Base-by-base conservation (phyloP, 2,329 filamentous ascomycete genomes). In the Calonectria pteridis region DNA sequence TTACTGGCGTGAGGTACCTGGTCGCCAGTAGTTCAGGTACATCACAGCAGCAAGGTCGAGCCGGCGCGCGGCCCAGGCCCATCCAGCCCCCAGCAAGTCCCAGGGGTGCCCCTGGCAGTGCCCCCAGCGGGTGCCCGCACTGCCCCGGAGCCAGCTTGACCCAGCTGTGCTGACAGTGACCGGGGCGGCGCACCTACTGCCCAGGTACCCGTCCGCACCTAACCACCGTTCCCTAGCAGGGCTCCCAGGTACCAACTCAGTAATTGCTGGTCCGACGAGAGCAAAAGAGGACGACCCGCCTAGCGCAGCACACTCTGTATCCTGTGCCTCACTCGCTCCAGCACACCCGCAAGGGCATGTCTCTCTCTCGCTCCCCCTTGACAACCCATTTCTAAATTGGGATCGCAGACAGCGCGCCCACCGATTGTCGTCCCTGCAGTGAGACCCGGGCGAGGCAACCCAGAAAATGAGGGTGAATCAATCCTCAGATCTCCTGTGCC, bases 21-120 rank as follows among this genome's bases (percentile, higher is more conserved):
- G 33, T 29, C 9, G 13, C 33, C 13, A 31, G 40, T 62, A 58
- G 26, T 33, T 33, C 20, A 50, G 55, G 43, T 58, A 69, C 67
- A 67, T 51, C 43, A 55, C 43, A 70, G 46, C 59, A 62, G 46
- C 59, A 53, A 29, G 63, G 64, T 67, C 43, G 64, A 67, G 69
- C 53, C 69, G 53, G 69, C 43, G 64, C 65, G 53, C 58, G 58
- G 70, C 55, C 70, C 65, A 68, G 70, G 71, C 66, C 59, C 50
- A 20, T 59, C 66, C 71, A 72, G 49, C 71, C 66, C 71, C 51
- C 50, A 59, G 55, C 58, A 49, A 23, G 35, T 49, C 58, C 67
- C 67, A 63, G 55, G 53, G 66, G 55, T 1, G 29, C 26, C 55
- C 55, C 55, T 62, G 33, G 55, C 55, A 28, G 51, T 33, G 51